These are phyloP conservation scores for Lachnellula occidentalis DNA, from an alignment of 2,329 filamentous ascomycete species.

Conservation along the genomic window DNA sequence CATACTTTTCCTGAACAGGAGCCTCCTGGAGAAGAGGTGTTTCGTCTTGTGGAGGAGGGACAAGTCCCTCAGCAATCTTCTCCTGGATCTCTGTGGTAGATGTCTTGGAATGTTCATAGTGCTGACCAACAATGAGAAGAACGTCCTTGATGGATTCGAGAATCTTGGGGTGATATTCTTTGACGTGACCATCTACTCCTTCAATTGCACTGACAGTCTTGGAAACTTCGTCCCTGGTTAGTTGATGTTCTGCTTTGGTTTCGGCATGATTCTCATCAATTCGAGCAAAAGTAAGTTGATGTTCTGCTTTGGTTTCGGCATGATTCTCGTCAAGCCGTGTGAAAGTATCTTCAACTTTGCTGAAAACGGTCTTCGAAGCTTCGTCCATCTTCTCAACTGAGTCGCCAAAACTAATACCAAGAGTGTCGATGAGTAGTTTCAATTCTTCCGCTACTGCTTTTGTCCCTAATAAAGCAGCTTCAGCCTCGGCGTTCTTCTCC, in stretches of 20 bases:
- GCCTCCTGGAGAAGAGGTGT: conserved; percentile 50
- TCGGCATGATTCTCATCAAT: conserved; percentile 71
- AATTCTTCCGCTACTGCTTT: conserved; percentile 83
- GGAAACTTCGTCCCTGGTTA: conserved; percentile 75
- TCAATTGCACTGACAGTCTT: conserved; percentile 69
- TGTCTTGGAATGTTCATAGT: conserved; percentile 81
- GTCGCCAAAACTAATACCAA: conserved; percentile 74
- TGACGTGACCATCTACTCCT: conserved; percentile 70
- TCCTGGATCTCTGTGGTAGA: conserved; percentile 51
- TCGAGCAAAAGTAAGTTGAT: conserved; percentile 69
- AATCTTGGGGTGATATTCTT: conserved; percentile 83
- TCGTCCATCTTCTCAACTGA: conserved; percentile 81
- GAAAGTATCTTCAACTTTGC: conserved; percentile 73
- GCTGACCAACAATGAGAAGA: conserved; percentile 73
- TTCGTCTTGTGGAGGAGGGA: conserved; percentile 43
- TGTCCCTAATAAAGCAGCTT: conserved; percentile 67
- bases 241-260: conserved; percentile 71
- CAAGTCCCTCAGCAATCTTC: conserved; percentile 49
- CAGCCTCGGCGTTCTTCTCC: conserved; percentile 65
- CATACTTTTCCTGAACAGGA: conserved; percentile 50
- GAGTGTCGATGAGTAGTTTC: conserved; percentile 76
- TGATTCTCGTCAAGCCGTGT: conserved; percentile 71
- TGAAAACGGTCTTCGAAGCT: conserved; percentile 82
- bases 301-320: conserved; percentile 68
- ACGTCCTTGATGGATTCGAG: conserved; percentile 82